These are phyloP conservation scores for Gorgonomyces haynaldii DNA, from an alignment of 192 early-diverging fungal genomes.

Conservation along the genomic window DNA sequence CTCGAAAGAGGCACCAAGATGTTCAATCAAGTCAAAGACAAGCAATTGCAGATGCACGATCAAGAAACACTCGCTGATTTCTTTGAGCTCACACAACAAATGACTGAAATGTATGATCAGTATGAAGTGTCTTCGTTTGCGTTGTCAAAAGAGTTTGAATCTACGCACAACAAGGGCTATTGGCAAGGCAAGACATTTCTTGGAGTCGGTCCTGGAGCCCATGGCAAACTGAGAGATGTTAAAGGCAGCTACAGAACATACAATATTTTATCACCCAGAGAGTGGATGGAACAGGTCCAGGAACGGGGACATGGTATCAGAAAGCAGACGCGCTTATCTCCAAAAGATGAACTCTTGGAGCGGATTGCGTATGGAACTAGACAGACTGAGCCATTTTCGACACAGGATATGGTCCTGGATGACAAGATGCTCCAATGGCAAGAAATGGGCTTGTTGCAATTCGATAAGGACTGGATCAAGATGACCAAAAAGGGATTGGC, in stretches of 20 bases:
- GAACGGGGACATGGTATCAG: slow-evolving; percentile 10
- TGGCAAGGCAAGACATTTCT: slow-evolving; percentile 26
- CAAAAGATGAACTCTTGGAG: slow-evolving; percentile 24
- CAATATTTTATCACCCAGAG: slow-evolving; percentile 14
- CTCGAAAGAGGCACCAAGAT: slow-evolving; percentile 25
- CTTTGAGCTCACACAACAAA: background rate
- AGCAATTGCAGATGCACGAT: background rate
- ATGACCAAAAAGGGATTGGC: too few relatives aligned
- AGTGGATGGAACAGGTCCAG: slow-evolving; percentile 21
- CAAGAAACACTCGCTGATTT: slow-evolving; percentile 5
- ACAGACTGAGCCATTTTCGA: too few relatives aligned
- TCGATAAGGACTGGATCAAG: too few relatives aligned
- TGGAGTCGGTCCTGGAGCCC: slow-evolving; percentile 29
- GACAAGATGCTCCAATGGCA: too few relatives aligned
- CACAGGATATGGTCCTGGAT: too few relatives aligned
- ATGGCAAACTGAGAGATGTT: slow-evolving; percentile 9
- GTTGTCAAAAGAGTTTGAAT: background rate
- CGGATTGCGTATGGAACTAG: too few relatives aligned
- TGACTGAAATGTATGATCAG: slow-evolving; percentile 19
- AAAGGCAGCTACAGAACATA: slow-evolving; percentile 12
- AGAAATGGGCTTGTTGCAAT: too few relatives aligned
- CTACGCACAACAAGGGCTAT: slow-evolving; percentile 19
- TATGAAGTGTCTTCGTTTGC: slow-evolving; percentile 33
- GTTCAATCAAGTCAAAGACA: slow-evolving; percentile 6
- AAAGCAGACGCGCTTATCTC: slow-evolving; percentile 8